phyloP scores from a whole-genome alignment of 139 green algal species.

The Yamagishiella unicocca region DNA sequence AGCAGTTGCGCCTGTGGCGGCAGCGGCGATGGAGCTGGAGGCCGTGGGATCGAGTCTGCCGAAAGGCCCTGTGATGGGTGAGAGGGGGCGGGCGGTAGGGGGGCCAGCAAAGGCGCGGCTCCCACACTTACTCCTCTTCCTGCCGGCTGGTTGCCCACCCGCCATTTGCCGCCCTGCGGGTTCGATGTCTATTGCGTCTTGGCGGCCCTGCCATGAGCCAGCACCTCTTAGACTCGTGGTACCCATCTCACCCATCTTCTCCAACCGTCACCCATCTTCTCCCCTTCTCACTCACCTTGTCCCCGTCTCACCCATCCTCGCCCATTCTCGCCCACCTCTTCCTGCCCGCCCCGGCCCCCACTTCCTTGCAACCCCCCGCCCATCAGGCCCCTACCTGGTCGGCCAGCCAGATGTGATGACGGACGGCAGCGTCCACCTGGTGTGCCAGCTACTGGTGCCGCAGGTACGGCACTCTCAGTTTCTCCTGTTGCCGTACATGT shows the following conservation, averaged over 20 bases:
- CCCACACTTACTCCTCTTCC: not conserved
- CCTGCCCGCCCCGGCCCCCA: not conserved
- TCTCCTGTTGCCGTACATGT: too few relatives aligned
- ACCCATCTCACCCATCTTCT: too few relatives aligned
- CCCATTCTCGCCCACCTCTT: too few relatives aligned
- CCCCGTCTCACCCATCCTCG: too few relatives aligned
- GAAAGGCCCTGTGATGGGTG: slow-evolving; percentile 5
- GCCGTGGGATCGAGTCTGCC: not conserved
- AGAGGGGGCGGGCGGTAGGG: not conserved
- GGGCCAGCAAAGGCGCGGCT: not conserved
- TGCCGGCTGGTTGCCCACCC: too few relatives aligned
- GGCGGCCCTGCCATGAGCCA: too few relatives aligned
- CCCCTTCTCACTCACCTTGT: too few relatives aligned
- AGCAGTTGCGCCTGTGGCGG: not conserved
- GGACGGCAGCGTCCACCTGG: slow-evolving; percentile 17
- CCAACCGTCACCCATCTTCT: too few relatives aligned
- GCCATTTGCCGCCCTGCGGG: too few relatives aligned
- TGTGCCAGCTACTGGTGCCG: slow-evolving; percentile 22
- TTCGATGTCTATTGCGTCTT: too few relatives aligned
- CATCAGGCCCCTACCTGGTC: slow-evolving; percentile 1
- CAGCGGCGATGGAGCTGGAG: not conserved
- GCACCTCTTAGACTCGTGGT: too few relatives aligned
- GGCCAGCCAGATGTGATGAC: not conserved
- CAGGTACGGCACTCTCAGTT: slow-evolving; percentile 7
- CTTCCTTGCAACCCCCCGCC: not conserved